Conservation (phyloP, 441 rosid genomes). For the Corymbia calophylla region DNA sequence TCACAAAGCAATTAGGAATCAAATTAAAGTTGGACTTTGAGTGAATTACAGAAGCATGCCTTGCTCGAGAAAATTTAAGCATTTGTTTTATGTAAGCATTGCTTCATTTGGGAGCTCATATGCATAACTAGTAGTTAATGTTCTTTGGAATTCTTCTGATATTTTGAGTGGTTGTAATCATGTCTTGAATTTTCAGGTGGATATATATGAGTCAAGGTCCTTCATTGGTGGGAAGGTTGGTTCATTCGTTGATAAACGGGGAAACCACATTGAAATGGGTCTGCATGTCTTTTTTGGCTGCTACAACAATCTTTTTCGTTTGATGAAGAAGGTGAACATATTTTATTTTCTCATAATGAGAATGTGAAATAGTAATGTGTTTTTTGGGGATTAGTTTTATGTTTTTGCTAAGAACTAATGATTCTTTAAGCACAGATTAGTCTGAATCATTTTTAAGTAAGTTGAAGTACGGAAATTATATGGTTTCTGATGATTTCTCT, state of each 20-base stretch:
- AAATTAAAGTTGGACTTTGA: background rate
- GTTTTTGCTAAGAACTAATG: background rate
- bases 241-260: constrained; percentile 86
- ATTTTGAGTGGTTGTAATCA: background rate
- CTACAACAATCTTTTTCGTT: constrained; percentile 93
- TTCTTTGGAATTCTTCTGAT: background rate
- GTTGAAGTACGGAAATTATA: background rate
- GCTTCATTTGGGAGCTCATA: background rate
- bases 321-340: constrained; percentile 79
- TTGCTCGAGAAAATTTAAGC: background rate
- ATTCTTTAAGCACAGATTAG: background rate
- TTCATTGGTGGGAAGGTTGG: constrained; percentile 99
- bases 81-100: background rate
- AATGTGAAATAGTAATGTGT: background rate
- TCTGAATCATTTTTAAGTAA: background rate
- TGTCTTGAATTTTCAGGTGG: constrained; percentile 47
- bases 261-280: constrained; percentile 98
- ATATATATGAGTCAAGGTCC: constrained; percentile 82
- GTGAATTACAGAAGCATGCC: background rate
- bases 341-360: background rate
- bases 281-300: constrained; percentile 98
- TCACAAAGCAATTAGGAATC: background rate
- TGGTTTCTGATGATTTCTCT: background rate
- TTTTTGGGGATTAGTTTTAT: background rate
- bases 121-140: background rate